Evolutionary conservation across 768 basidiomycete genomes (phyloP), one percentile per base, ranked within the genome.

Genomic region (Infundibulicybe gibba): DNA sequence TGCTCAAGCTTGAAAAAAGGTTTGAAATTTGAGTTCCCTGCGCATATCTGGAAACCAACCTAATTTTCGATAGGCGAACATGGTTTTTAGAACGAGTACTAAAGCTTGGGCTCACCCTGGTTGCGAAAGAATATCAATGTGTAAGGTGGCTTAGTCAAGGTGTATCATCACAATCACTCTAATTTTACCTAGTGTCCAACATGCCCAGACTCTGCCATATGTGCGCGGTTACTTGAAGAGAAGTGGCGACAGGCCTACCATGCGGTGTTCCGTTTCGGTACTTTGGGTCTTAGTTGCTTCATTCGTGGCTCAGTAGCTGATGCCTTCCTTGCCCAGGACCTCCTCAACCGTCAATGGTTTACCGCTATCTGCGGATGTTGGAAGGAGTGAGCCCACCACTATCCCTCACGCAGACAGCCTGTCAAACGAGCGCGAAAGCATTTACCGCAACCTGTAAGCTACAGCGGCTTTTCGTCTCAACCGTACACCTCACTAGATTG

Each of bases 21-120:
- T 33, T n/a, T 12, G 15, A 32, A 12, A 6, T 15, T 41, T 12
- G 37, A 19, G 20, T 40, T 25, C 25, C 48, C 40, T 33, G 44
- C 20, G 6, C 30, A 21, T 40, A 15, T 17, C 39, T 8, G 40
- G 15, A 41, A 16, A 30, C 17, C 44, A 25, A 25, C 25, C 3
- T 41, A 20, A 40, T 16, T 34, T 17, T 32, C 31, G 21, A 30
- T 30, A n/a, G 34, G 34, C 80, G 94, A 48, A 94, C 85, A 45
- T 97, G 94, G 94, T 97, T 97, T 67, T 77, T 97, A 15, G 94
- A 97, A 62, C 82, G 94, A 15, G 87, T 97, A 13, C 74, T 97
- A 52, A 97, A 97, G 61, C 80, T 97, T 9, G 91, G 92, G 2
- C 71, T 92, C 34, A 87, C 88, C 0, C 80, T 85, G 51, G 76